Evolutionary conservation across 2,329 filamentous ascomycete genomes (phyloP), one percentile per base, ranked within the genome.

Genomic region (Cladosporium cucumerinum): DNA sequence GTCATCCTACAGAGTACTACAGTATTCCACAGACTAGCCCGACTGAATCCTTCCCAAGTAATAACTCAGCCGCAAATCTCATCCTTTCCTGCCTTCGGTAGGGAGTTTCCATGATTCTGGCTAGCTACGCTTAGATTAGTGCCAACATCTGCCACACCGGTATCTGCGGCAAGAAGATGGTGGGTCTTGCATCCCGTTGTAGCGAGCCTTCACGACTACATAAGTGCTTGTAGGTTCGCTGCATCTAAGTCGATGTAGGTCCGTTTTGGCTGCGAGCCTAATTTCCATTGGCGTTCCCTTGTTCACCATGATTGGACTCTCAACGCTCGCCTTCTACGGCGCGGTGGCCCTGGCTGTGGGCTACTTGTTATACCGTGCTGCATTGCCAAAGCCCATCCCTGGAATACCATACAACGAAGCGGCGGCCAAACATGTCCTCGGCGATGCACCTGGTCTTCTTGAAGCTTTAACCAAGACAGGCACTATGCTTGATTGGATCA

Each of bases 351-450:
- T 60, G 25, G 26, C 36, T 48, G 23, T 60, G 39, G 48, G 59
- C 10, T 61, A 39, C 30, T 25, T 6, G 6, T 16, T 61, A 16
- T 61, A 61, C 23, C 46, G 48, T 16, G 59, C 59, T 57, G 63
- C 61, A 5, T 64, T 82, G 0, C 82, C 81, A 0, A 78, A 75
- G 57, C 81, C 82, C 1, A 73, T 84, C 4, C 71, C 79, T 3
- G 78, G 78, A 5, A 83, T 84, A 51, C 81, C 82, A 2, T 80
- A 82, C 75, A 80, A 82, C 66, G 68, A 66, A 14, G 68, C 72
- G 21, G 74, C 81, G 0, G 72, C 74, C 2, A 67, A 65, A 0
- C 72, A 69, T 34, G 32, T 82, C 0, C 69, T 82, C 14, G 82
- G 82, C 6, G 39, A 46, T 46, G 39, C 39, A 46, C 36, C 28